phyloP scores from a whole-genome alignment of 1,284 basidiomycete genomes.

The Coniferiporia sulphurascens region DNA sequence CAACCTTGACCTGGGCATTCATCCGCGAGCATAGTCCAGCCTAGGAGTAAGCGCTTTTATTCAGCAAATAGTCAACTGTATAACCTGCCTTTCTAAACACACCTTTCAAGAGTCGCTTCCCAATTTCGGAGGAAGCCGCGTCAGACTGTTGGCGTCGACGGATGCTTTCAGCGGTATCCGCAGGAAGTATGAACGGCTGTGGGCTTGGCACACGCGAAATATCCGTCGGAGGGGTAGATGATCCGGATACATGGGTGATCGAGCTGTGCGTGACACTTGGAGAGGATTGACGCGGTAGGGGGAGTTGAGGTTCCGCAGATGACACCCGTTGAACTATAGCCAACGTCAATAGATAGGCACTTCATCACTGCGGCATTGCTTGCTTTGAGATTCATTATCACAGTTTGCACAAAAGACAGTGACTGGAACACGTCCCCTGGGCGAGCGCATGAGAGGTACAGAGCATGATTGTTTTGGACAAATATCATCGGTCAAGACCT shows the following conservation, averaged over 20 bases:
- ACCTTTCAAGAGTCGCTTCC: slow-evolving; percentile 57
- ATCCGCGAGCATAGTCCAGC: slow-evolving; percentile 82
- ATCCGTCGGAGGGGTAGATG: slow-evolving; percentile 73
- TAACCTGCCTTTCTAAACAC: background rate
- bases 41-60: slow-evolving; percentile 24
- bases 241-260: slow-evolving; percentile 46
- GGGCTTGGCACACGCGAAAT: slow-evolving; percentile 55
- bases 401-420: slow-evolving; percentile 61
- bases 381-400: slow-evolving; percentile 36
- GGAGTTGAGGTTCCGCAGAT: slow-evolving; percentile 15
- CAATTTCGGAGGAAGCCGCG: slow-evolving; percentile 70
- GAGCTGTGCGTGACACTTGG: slow-evolving; percentile 39
- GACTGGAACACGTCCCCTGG: slow-evolving; percentile 42
- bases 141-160: slow-evolving; percentile 76
- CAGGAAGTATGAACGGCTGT: slow-evolving; percentile 53
- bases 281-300: slow-evolving; percentile 30
- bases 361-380: slow-evolving; percentile 11
- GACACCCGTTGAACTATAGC: background rate
- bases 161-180: slow-evolving; percentile 57
- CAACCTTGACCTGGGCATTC: slow-evolving; percentile 67
- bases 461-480: slow-evolving; percentile 54
- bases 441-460: slow-evolving; percentile 66
- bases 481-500: slow-evolving; percentile 64
- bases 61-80: background rate
- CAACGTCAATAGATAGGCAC: background rate